Evolutionary conservation across 1,284 basidiomycete genomes (phyloP), one percentile per base, ranked within the genome.

Genomic region (Boletus smithii): DNA sequence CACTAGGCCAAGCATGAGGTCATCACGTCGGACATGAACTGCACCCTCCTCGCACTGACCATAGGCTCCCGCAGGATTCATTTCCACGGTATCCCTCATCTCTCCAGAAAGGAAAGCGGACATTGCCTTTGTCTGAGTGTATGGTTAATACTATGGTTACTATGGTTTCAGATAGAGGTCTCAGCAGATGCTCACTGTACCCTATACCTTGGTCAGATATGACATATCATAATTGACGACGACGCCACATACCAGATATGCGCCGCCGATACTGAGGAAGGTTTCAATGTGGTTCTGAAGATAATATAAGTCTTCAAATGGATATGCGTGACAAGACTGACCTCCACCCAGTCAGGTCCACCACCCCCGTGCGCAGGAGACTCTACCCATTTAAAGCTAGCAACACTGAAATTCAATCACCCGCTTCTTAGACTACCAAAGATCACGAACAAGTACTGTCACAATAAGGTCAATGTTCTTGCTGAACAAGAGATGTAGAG

Each of bases 311-410:
- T 31, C 20, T 32, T 35, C 8, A 14, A 14, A 37, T 8, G 2
- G 37, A 14, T 3, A 8, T 30, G 29, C 2, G 1, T 17, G n/a
- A 4, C 26, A 10, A n/a, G 13, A 38, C 50, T 37, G 50, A 88
- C 88, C 74, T 98, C 95, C 14, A 97, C 91, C 97, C 97, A 99
- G 26, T 80, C 73, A 2, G 83, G 72, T 1, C 95, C 97, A 14
- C 93, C 95, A 4, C 83, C 81, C 5, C 95, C 95, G 57, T 88
- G 88, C 39, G 75, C 69, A 16, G 87, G 80, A 0, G 91, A 87
- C 69, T 99, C 97, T 0, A 97, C 94, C 97, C 95, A 98, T 73
- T 97, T 98, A 60, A 93, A 77, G 64, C 90, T 93, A 50, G 6
- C 13, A 17, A 46, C 18, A 29, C 9, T 27, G 7, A 36, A 26